Evolutionary conservation across 257 asterid species (phyloP), one percentile per base, ranked within the genome.

Genomic region (Petunia secreta): DNA sequence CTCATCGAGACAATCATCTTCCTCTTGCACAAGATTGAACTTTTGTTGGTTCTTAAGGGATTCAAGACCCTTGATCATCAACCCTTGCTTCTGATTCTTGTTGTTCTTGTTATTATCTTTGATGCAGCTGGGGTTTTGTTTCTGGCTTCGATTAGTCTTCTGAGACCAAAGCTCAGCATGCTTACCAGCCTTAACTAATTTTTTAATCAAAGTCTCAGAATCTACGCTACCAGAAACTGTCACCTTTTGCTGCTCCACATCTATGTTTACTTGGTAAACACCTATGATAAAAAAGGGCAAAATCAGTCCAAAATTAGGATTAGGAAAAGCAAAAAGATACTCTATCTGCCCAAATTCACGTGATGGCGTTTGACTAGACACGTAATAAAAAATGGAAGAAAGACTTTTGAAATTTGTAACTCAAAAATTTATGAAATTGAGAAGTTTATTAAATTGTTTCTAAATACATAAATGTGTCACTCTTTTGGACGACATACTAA

Each of bases 101-200:
- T 52, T 82, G 63, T 16, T 85, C 44, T 85, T 78, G 25, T 82
- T 80, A 25, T 78, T 85, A 34, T 90, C 87, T 75, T 84, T 90
- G 9, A 43, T 58, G 69, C 80, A 81, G 59, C 54, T 67, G n/a
- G 77, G 40, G 8, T 86, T 89, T 63, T 87, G 97, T 64, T 88
- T 89, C 86, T 82, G 96, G 65, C 37, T 87, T 39, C 82, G 95
- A 58, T 73, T 85, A 5, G 67, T 4, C 55, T 85, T 90, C 36
- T 83, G 89, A 6, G 90, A 77, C 96, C 96, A 93, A 11, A 85
- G 88, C 84, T 93, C 98, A 39, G 98, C 93, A 66, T 91, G 89
- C 71, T 93, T 93, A 3, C 96, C 96, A 74, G 90, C 90, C 77
- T 67, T 88, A 2, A 84, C 80, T 48, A 93, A 43, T 82, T 85